Percentiles rank a stretch among this genome's conserved stretches.
Conservation (phyloP, 1,284 basidiomycete genomes). For the Golubevia pallescens region DNA sequence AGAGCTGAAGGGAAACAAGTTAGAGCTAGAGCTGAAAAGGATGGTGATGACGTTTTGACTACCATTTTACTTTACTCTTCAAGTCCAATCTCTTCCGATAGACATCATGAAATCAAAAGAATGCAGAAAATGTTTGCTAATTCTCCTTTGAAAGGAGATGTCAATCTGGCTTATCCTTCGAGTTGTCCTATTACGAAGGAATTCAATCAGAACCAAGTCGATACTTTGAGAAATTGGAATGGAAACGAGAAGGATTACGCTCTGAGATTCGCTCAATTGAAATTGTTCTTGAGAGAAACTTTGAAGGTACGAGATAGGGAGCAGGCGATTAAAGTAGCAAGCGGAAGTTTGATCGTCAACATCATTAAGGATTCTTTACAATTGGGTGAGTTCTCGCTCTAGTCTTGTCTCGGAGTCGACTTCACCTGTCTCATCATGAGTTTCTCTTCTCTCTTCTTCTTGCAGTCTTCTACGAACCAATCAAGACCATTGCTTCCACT, state of each 20-base stretch:
- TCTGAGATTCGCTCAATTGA: constrained; percentile 54
- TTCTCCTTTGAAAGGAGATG: constrained; percentile 45
- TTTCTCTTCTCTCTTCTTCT: not conserved
- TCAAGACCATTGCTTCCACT: constrained; percentile 32
- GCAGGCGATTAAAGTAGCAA: constrained; percentile 44
- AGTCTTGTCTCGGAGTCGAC: no score
- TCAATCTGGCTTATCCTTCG: constrained; percentile 43
- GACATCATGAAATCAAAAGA: constrained; percentile 13
- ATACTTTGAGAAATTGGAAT: not conserved
- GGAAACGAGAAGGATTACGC: constrained; percentile 35
- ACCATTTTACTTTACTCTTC: constrained; percentile 38
- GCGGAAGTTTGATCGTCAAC: constrained; percentile 41
- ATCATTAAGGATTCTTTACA: constrained; percentile 55
- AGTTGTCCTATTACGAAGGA: not conserved
- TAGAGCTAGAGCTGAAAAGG: constrained; percentile 26
- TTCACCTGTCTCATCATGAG: no score
- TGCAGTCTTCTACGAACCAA: constrained; percentile 43
- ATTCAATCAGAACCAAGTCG: not conserved
- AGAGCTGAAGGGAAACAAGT: constrained; percentile 38
- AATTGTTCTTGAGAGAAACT: constrained; percentile 48
- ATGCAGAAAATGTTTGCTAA: constrained; percentile 47
- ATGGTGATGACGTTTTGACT: constrained; percentile 54
- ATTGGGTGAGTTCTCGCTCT: no score
- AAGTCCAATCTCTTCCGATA: constrained; percentile 10
- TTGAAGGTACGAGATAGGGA: constrained; percentile 55